These are phyloP conservation scores for Trametopsis cervina DNA, from an alignment of 768 basidiomycete genomes.

Conservation along the genomic window DNA sequence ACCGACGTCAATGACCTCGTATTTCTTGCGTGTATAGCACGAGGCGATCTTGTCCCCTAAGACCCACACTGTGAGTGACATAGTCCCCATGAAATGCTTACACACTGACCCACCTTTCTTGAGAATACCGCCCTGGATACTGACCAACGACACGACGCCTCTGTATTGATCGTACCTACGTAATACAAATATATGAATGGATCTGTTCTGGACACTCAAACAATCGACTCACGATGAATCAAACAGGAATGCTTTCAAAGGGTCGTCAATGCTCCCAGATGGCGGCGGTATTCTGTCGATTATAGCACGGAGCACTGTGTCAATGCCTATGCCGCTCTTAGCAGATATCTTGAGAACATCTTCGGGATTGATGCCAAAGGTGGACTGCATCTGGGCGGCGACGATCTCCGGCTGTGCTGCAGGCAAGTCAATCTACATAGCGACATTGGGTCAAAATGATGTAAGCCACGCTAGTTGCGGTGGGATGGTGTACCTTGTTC, in stretches of 20 bases:
- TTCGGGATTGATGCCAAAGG: constrained; percentile 70
- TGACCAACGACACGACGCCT: constrained; percentile 90
- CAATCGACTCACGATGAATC: constrained; percentile 70
- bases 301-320: constrained; percentile 71
- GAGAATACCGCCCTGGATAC: constrained; percentile 71
- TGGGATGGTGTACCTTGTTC: constrained; percentile 75
- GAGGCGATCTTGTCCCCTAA: constrained; percentile 88
- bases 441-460: background rate
- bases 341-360: constrained; percentile 83
- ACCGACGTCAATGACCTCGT: constrained; percentile 85
- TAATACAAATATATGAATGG: background rate
- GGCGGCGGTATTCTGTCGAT: constrained; percentile 84
- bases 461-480: background rate
- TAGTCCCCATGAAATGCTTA: background rate
- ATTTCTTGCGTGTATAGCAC: constrained; percentile 77
- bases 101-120: constrained; percentile 54
- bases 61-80: background rate
- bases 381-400: constrained; percentile 71
- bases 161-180: constrained; percentile 88
- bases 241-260: constrained; percentile 82
- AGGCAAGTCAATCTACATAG: constrained; percentile 83
- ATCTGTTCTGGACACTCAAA: constrained; percentile 1
- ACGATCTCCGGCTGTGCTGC: constrained; percentile 81
- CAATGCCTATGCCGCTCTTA: constrained; percentile 85
- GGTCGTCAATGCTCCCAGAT: constrained; percentile 38